phyloP scores from a whole-genome alignment of 805 yeast species.

The Suhomyces kilbournensis region DNA sequence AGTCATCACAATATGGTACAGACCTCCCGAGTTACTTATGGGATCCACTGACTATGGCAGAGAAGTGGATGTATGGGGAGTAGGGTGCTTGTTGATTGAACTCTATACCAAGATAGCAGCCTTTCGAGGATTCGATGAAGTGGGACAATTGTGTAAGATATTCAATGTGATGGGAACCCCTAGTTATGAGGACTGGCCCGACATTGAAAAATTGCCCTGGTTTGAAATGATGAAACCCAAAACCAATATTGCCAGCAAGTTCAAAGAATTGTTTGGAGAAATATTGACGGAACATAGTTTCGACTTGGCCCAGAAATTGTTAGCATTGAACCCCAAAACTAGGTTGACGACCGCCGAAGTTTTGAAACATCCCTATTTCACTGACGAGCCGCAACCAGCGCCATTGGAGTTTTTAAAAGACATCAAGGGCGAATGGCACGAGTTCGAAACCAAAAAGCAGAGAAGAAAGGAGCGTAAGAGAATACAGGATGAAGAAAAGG shows the following conservation, averaged over 20 bases:
- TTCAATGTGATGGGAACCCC: conserved; percentile 90
- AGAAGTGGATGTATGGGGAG: conserved; percentile 96
- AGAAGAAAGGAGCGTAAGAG: conserved; percentile 49
- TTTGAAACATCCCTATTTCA: conserved; percentile 66
- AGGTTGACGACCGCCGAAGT: conserved; percentile 73
- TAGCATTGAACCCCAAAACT: conserved; percentile 64
- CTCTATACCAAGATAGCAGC: conserved; percentile 70
- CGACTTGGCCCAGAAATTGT: conserved; percentile 60
- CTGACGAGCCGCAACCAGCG: conserved; percentile 62
- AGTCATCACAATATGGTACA: conserved; percentile 94
- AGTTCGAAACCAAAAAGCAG: conserved; percentile 86
- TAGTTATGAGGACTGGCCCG: conserved; percentile 68
- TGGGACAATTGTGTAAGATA: conserved; percentile 75
- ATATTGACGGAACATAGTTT: conserved; percentile 40
- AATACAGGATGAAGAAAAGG: conserved; percentile 27
- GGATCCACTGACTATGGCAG: conserved; percentile 90
- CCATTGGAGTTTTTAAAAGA: conserved; percentile 53
- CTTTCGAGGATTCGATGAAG: conserved; percentile 87
- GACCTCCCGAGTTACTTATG: conserved; percentile 90
- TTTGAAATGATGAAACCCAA: conserved; percentile 75
- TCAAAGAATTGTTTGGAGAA: conserved; percentile 27
- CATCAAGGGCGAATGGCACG: conserved; percentile 92
- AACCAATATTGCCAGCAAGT: conserved; percentile 29
- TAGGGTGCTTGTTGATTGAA: conserved; percentile 87
- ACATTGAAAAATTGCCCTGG: conserved; percentile 83